Percentiles rank a stretch among this genome's conserved stretches.
Evolutionary conservation across 164 flowering plant genomes (phyloP).

Genomic region (Liriodendron chinense): DNA sequence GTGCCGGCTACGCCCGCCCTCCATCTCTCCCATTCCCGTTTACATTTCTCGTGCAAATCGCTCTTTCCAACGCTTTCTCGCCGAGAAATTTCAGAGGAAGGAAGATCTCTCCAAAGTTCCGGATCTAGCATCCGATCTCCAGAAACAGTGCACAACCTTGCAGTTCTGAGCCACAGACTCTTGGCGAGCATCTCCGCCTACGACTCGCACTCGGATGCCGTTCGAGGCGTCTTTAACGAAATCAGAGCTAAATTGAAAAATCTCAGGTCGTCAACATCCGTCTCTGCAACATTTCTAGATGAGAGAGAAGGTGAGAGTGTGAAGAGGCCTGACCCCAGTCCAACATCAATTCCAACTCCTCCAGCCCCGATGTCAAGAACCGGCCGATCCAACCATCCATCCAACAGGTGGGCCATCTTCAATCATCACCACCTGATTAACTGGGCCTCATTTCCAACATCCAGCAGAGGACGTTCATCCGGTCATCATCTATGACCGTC

Average conservation of each 20-base stretch:
- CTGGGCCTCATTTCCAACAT: no score
- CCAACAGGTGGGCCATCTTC: no score
- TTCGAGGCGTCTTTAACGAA: conserved; percentile 22
- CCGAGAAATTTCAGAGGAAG: conserved; percentile 21
- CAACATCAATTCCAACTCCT: no score
- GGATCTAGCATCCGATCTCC: conserved; percentile 39
- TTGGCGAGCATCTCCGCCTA: conserved; percentile 33
- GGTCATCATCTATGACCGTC: no score
- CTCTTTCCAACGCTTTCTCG: conserved; percentile 38
- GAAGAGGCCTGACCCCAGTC: no score
- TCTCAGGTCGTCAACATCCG: conserved; percentile 38
- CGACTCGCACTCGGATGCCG: conserved; percentile 43
- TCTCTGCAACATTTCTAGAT: conserved; percentile 28
- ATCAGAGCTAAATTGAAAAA: conserved; percentile 37
- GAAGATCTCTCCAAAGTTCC: conserved; percentile 36
- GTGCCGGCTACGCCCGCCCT: no score
- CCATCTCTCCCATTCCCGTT: no score
- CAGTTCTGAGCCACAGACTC: conserved; percentile 37
- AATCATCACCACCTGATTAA: no score
- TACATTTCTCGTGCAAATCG: no score
- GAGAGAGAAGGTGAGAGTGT: conserved; percentile 33
- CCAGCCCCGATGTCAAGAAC: no score
- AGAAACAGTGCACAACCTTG: conserved; percentile 35
- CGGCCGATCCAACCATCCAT: no score
- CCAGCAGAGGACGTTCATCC: no score